Conservation (phyloP, 164 flowering plant genomes). For the Hamamelis virginiana region DNA sequence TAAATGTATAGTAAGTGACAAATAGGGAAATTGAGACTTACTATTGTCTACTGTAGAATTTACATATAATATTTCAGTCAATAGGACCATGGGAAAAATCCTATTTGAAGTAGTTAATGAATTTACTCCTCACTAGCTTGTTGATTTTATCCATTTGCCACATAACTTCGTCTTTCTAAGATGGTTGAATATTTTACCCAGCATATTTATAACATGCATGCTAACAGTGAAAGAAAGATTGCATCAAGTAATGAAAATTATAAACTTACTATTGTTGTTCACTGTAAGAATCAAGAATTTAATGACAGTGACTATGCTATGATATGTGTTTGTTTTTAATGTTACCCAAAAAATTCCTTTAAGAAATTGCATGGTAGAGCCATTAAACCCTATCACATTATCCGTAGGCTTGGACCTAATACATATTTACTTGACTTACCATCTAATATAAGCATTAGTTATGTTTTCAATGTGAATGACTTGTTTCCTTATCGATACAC, state of each 20-base stretch:
- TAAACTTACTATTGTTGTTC: too few relatives aligned
- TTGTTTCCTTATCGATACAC: too few relatives aligned
- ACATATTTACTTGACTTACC: too few relatives aligned
- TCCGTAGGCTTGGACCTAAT: too few relatives aligned
- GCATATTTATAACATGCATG: not conserved
- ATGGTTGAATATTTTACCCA: not conserved
- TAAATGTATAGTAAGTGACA: not conserved
- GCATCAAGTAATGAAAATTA: too few relatives aligned
- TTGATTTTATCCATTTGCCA: not conserved
- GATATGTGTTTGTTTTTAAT: not conserved
- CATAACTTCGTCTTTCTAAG: not conserved
- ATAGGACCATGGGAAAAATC: not conserved
- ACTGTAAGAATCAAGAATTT: not conserved
- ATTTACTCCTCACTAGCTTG: not conserved
- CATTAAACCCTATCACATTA: not conserved
- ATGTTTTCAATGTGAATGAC: too few relatives aligned
- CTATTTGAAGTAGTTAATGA: not conserved
- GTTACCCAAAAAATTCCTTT: not conserved
- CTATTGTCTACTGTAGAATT: not conserved
- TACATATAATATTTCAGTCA: not conserved
- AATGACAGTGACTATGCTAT: not conserved
- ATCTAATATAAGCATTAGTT: too few relatives aligned
- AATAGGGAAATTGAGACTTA: not conserved
- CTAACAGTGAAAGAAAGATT: not conserved
- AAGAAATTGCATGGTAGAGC: not conserved